Evolutionary conservation across 306 rosid genomes (phyloP).

Genomic region (Cucurbita pepo): DNA sequence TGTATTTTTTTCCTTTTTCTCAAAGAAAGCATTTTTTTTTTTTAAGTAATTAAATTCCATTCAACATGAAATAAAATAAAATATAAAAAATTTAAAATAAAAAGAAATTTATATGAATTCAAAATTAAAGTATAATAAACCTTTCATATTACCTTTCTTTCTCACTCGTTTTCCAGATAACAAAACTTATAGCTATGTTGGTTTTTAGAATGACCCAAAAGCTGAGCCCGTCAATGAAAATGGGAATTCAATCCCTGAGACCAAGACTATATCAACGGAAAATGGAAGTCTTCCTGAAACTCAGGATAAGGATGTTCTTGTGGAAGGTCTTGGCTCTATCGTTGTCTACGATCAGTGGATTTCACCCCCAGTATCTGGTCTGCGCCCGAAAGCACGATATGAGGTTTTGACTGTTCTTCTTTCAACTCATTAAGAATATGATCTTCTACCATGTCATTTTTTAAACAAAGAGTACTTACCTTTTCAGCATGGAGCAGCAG

Average conservation of each 20-base stretch:
- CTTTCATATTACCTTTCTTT: background rate
- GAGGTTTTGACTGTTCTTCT: constrained; percentile 42
- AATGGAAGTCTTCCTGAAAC: constrained; percentile 50
- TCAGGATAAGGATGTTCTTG: constrained; percentile 61
- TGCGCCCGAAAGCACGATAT: constrained; percentile 66
- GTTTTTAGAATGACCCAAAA: constrained; percentile 43
- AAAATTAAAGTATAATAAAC: background rate
- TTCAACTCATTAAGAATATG: constrained; percentile 1
- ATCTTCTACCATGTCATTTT: constrained; percentile 1
- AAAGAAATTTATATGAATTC: background rate
- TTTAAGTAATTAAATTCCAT: background rate
- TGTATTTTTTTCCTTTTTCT: background rate
- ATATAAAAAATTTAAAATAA: background rate
- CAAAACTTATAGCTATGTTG: constrained; percentile 10
- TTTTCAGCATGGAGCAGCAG: constrained; percentile 86
- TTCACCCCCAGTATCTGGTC: constrained; percentile 59
- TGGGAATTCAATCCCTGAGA: constrained; percentile 60
- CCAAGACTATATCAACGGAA: constrained; percentile 52
- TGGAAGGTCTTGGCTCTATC: constrained; percentile 54
- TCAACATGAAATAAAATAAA: no score
- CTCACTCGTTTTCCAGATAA: background rate
- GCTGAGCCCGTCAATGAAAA: constrained; percentile 52
- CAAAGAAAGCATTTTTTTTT: background rate
- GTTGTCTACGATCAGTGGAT: constrained; percentile 76
- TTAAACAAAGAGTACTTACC: constrained; percentile 14